A percentile compares a stretch with the other conserved stretches of the same genome.
Evolutionary conservation across 805 yeast species (phyloP).

Genomic region (Hanseniaspora jakobsenii): DNA sequence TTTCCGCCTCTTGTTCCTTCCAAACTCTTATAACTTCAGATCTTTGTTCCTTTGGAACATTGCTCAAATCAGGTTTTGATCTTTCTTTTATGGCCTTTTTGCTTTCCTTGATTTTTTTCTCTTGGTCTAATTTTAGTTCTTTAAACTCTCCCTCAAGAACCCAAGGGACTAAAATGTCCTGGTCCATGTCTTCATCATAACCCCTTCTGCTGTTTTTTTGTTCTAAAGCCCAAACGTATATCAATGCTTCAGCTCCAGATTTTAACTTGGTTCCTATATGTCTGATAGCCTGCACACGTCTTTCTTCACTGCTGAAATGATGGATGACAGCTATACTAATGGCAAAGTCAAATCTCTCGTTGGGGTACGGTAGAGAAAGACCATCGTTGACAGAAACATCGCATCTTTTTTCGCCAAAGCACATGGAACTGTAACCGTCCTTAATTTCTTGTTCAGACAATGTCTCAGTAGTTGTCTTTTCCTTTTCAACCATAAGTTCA

Average conservation of each 20-base stretch:
- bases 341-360: conserved; percentile 56
- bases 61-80: conserved; percentile 23
- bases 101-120: conserved; percentile 20
- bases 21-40: conserved; percentile 23
- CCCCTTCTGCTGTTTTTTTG: conserved; percentile 83
- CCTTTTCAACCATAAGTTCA: conserved; percentile 24
- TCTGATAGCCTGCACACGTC: conserved; percentile 63
- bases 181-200: conserved; percentile 81
- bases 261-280: conserved; percentile 53
- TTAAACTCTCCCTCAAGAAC: conserved; percentile 46
- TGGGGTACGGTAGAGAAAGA: conserved; percentile 45
- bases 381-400: conserved; percentile 78
- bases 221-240: conserved; percentile 95
- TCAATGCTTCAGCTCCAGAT: conserved; percentile 54
- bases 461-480: conserved; percentile 1
- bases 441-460: conserved; percentile 15
- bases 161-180: conserved; percentile 95
- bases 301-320: conserved; percentile 75
- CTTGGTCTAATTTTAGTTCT: conserved; percentile 26
- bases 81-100: conserved; percentile 17
- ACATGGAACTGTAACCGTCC: conserved; percentile 7
- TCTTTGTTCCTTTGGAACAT: conserved; percentile 24
- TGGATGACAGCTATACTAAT: conserved; percentile 92
- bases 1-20: conserved; percentile 24
- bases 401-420: conserved; percentile 18